Conservation (phyloP, 805 yeast genomes). For the Myxozyma kluyveri region DNA sequence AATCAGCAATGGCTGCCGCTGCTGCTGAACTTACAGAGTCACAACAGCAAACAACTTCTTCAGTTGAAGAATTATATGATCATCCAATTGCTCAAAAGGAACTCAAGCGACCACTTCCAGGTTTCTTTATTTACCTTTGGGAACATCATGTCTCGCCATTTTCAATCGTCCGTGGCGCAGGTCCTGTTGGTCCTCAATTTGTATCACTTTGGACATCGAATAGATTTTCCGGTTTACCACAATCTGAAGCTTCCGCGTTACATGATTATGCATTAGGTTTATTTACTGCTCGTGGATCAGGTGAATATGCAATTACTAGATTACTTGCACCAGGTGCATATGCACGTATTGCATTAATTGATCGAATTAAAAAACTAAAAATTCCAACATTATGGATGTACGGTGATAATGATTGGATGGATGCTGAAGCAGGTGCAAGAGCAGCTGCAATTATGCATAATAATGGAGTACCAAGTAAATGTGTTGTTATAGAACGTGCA, state of each 20-base stretch:
- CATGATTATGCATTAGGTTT: slow-evolving; percentile 81
- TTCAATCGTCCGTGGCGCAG: slow-evolving; percentile 67
- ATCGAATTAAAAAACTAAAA: slow-evolving; percentile 50
- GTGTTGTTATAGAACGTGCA: slow-evolving; percentile 47
- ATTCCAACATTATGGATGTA: slow-evolving; percentile 79
- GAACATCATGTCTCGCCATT: slow-evolving; percentile 85
- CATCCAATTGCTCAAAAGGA: slow-evolving; percentile 22
- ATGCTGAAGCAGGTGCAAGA: slow-evolving; percentile 42
- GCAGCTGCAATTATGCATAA: slow-evolving; percentile 35
- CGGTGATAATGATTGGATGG: slow-evolving; percentile 78
- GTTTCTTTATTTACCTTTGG: slow-evolving; percentile 81
- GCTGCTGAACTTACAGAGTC: background rate
- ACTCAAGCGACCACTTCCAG: slow-evolving; percentile 53
- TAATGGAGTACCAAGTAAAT: slow-evolving; percentile 33
- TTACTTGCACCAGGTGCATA: slow-evolving; percentile 87
- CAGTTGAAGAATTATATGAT: slow-evolving; percentile 21
- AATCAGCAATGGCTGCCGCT: slow-evolving; percentile 1
- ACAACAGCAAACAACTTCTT: slow-evolving; percentile 17
- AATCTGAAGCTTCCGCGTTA: slow-evolving; percentile 49
- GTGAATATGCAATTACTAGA: slow-evolving; percentile 86
- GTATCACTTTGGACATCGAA: slow-evolving; percentile 89
- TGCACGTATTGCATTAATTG: slow-evolving; percentile 69
- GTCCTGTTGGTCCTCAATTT: slow-evolving; percentile 78
- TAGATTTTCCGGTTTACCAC: slow-evolving; percentile 61
- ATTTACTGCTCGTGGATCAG: slow-evolving; percentile 84